Evolutionary conservation across 257 asterid species (phyloP), one percentile per base, ranked within the genome.

Genomic region (Jacaranda copaia): DNA sequence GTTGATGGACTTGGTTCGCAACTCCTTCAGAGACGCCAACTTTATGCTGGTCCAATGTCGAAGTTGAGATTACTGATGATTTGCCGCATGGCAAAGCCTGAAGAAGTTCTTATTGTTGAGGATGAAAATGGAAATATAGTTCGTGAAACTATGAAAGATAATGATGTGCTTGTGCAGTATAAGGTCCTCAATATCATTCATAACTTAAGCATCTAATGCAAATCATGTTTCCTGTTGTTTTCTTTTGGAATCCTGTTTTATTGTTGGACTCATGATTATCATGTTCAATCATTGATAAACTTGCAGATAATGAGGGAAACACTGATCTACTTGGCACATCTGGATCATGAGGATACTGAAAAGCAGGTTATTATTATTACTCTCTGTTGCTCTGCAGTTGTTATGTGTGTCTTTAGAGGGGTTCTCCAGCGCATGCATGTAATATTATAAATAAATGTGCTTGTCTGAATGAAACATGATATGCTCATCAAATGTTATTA

Each of bases 11-110:
- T 86, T 82, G 94, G 92, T 63, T 81, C 98, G 49, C 98, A 93
- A 77, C 81, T 91, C 69, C 49, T 87, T 90, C 96, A 89, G 82
- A 87, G 99, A 59, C 89, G 96, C 42, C 97, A 91, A 76, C 97
- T 96, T 77, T 93, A 89, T 83, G 82, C 97, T 74, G 92, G 66
- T 61, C 96, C 99, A 10, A 88, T 93, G 99, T 96, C 99, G 14
- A 96, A 93, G 84, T 85, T 96, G 91, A 91, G 99, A 82, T 77
- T 81, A 57, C 87, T 96, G 73, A 96, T 92, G 97, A 96, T 96
- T 79, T 96, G 96, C 58, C 97, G 99, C 79, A 96, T 96, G 99
- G 99, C 99, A 9, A 96, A 96, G 87, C 99, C 99, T 35, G 99
- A 96, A 89, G 99, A 96, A 82, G 99, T 96, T 82, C 89, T 96